These are phyloP conservation scores for Dryadomyces quercus-mongolicae DNA, from an alignment of 2,329 filamentous ascomycete genomes.

Conservation along the genomic window DNA sequence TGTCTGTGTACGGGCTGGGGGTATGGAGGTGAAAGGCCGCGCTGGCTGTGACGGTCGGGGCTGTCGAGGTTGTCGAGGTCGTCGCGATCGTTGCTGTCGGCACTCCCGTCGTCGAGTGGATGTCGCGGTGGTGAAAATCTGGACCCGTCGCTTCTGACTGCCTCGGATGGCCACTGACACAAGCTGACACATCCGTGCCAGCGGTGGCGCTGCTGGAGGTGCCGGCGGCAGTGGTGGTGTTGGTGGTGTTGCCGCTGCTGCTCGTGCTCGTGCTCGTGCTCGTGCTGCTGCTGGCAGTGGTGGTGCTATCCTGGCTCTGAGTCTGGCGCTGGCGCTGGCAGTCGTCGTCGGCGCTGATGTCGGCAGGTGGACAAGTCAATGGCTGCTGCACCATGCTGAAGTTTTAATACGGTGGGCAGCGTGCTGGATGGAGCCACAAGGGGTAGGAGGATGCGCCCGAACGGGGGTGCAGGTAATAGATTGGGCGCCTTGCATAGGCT, in stretches of 20 bases:
- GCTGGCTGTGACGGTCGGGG: no score
- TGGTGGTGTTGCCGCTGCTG: conserved; percentile 6
- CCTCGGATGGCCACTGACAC: neutral
- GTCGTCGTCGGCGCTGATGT: neutral
- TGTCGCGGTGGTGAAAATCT: no score
- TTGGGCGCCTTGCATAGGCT: neutral
- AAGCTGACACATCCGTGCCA: neutral
- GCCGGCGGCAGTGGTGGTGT: neutral
- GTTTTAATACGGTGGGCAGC: neutral
- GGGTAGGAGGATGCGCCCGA: neutral
- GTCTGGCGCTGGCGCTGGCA: neutral
- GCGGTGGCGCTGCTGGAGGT: neutral
- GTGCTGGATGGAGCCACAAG: neutral
- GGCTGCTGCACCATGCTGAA: neutral
- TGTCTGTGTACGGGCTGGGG: no score
- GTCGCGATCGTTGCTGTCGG: neutral
- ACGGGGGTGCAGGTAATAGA: neutral
- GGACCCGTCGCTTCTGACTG: neutral
- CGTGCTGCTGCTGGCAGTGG: conserved; percentile 7
- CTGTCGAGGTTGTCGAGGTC: neutral
- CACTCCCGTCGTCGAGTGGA: neutral
- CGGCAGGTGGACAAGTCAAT: neutral
- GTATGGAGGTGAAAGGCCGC: no score
- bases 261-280: conserved; percentile 8
- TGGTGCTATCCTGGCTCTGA: neutral